These are phyloP conservation scores for Sporothrix variecibatus DNA, from an alignment of 2,329 filamentous ascomycete genomes.

Conservation along the genomic window DNA sequence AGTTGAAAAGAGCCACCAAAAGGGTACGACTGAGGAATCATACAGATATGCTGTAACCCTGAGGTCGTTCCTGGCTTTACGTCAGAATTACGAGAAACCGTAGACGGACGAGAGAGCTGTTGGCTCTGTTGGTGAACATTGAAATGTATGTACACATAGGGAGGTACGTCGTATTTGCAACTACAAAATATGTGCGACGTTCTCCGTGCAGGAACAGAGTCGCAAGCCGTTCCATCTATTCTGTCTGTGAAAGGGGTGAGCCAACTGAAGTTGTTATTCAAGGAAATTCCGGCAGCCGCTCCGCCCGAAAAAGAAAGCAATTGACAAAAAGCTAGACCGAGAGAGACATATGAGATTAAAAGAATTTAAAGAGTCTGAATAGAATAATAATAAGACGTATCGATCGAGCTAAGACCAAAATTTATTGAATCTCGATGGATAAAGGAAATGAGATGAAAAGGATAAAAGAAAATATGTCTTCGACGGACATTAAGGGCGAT, in stretches of 20 bases:
- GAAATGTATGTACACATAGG: background rate
- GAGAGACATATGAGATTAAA: conserved; percentile 8
- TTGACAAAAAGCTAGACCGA: background rate
- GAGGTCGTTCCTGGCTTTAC: background rate
- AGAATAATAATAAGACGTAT: background rate
- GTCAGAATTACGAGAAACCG: background rate
- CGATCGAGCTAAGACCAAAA: background rate
- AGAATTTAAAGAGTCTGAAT: background rate
- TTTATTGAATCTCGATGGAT: background rate
- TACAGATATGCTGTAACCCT: background rate
- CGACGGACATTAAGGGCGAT: background rate
- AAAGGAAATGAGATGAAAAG: background rate
- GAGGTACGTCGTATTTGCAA: background rate
- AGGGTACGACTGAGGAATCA: background rate
- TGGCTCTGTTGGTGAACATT: background rate
- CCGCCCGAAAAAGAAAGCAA: background rate
- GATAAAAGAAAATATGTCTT: background rate
- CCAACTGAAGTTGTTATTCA: background rate
- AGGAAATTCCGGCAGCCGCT: background rate
- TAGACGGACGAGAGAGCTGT: background rate
- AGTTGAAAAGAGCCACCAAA: background rate
- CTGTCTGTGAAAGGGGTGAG: background rate
- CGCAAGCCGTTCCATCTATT: background rate
- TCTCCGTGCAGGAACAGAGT: background rate
- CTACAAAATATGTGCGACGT: background rate